Evolutionary conservation across 306 rosid genomes (phyloP), one percentile per base, ranked within the genome.

Genomic region (Ormosia emarginata): DNA sequence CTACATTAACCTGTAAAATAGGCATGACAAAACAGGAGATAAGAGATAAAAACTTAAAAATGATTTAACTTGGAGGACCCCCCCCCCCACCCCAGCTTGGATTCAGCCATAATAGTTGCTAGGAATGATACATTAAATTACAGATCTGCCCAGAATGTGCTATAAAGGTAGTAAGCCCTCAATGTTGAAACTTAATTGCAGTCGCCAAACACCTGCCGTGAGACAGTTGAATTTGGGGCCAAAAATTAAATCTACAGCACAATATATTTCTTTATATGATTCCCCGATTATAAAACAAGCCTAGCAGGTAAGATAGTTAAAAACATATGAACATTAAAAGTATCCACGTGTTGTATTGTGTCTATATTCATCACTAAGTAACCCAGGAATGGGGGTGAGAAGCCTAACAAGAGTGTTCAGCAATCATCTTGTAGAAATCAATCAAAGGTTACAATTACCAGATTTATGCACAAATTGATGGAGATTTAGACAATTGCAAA

Each of bases 1-100:
- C 89, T 89, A 88, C 91, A 4, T 71, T 88, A 64, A 71, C 91
- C 98, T 93, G 85, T 44, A 79, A 84, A 77, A 81, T 75, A 34
- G 13, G 59, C 73, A 69, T 78, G 34, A 56, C 69, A 83, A 75
- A 80, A 47, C 36, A 52, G 44, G n/a, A 73, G 44, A 80, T 44
- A 30, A 53, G 74, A 67, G 52, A 78, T 32, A 47, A 50, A 39
- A 77, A 46, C 69, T 8, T 44, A 59, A 50, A 79, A 55, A 57
- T 44, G 34, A 81, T 24, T 53, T 55, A 14, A 73, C 53, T 34
- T 17, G 47, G 59, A 34, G 53, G n/a, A 71, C 73, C 32, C 40
- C 15, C 49, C 8, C 15, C n/a, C n/a, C n/a, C n/a, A n/a, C n/a
- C n/a, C n/a, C n/a, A n/a, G 15, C n/a, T 74, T 29, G 59, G 67